Conservation (phyloP, 371 early-diverging fungal species). For the Parasitella parasitica region DNA sequence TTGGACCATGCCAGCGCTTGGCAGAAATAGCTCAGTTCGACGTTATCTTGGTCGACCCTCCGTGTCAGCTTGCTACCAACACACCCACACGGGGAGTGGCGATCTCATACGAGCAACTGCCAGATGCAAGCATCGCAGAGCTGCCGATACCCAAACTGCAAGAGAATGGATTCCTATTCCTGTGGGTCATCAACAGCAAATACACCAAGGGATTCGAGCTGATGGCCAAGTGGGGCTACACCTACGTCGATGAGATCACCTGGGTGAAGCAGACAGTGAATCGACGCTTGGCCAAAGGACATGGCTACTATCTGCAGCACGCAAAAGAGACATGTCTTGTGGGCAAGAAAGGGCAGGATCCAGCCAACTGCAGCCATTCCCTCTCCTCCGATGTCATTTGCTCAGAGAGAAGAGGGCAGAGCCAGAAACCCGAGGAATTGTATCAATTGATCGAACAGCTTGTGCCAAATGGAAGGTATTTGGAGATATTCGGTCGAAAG, state of each 20-base stretch:
- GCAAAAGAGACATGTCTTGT: constrained; percentile 96
- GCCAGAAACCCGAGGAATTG: constrained; percentile 93
- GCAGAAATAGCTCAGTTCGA: constrained; percentile 86
- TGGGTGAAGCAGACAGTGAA: constrained; percentile 97
- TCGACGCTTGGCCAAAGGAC: constrained; percentile 93
- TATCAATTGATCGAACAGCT: constrained; percentile 91
- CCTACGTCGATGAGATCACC: constrained; percentile 90
- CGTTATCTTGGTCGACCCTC: constrained; percentile 92
- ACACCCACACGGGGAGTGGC: constrained; percentile 94
- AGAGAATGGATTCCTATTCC: constrained; percentile 87
- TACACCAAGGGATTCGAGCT: constrained; percentile 90
- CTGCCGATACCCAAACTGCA: constrained; percentile 85
- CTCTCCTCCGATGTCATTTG: constrained; percentile 91
- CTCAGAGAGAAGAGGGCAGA: constrained; percentile 90
- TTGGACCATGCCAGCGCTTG: constrained; percentile 55
- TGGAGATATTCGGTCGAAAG: constrained; percentile 94
- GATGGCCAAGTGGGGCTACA: constrained; percentile 93
- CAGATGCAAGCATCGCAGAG: constrained; percentile 89
- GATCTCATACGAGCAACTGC: constrained; percentile 92
- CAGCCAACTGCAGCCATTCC: constrained; percentile 71
- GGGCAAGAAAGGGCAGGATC: constrained; percentile 83
- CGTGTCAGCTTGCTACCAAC: constrained; percentile 96
- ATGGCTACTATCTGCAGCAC: constrained; percentile 94
- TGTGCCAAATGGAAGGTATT: constrained; percentile 84
- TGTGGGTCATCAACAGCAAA: constrained; percentile 97